Evolutionary conservation across 2,329 filamentous ascomycete species (phyloP).

Genomic region (Calonectria pseudoturangicola): DNA sequence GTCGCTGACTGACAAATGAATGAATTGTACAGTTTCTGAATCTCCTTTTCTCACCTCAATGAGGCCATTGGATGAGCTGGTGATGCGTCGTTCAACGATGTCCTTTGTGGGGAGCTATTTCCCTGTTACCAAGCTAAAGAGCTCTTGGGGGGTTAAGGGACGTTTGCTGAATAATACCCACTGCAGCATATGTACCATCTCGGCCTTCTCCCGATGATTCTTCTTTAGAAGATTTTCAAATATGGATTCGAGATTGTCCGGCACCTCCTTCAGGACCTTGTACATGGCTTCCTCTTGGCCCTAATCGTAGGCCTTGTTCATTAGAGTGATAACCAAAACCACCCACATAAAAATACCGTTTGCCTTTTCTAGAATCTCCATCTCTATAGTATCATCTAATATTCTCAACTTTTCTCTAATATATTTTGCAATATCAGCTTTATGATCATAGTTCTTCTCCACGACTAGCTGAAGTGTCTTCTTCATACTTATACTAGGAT

Average conservation of each 20-base stretch:
- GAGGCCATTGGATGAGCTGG: conserved; percentile 4
- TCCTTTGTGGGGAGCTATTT: neutral
- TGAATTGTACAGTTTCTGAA: neutral
- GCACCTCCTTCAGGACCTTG: neutral
- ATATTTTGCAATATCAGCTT: neutral
- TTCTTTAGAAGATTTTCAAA: neutral
- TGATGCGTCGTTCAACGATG: neutral
- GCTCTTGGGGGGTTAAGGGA: neutral
- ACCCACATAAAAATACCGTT: neutral
- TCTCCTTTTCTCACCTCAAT: neutral
- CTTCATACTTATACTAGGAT: neutral
- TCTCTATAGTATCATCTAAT: neutral
- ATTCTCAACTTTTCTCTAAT: neutral
- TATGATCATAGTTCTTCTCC: neutral
- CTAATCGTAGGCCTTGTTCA: neutral
- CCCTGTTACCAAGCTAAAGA: neutral
- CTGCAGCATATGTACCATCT: neutral
- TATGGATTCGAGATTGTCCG: neutral
- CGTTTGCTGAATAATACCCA: neutral
- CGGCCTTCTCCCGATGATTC: neutral
- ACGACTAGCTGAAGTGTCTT: neutral
- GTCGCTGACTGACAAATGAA: conserved; percentile 6
- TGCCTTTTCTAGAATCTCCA: neutral
- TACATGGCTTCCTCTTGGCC: neutral
- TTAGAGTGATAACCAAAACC: neutral